Evolutionary conservation across 2,329 filamentous ascomycete species (phyloP).

Genomic region (Apiospora aurea): DNA sequence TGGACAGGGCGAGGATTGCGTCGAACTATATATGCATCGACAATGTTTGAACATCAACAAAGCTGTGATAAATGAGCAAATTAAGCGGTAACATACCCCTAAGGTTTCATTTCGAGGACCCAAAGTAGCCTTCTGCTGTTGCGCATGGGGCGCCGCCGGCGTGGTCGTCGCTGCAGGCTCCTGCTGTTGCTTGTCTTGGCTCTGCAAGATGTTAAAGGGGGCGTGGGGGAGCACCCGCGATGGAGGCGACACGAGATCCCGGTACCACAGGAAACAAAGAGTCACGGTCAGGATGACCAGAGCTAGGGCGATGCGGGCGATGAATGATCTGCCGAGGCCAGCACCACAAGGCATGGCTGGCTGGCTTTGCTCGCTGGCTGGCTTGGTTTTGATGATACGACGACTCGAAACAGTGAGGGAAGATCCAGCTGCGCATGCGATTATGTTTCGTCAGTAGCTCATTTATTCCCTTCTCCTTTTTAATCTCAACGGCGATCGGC

Average conservation of each 20-base stretch:
- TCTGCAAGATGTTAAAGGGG: neutral
- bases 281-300: neutral
- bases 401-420: neutral
- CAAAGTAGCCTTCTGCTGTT: neutral
- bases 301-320: slow-evolving; percentile 6
- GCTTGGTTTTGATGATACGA: neutral
- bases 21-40: neutral
- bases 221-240: neutral
- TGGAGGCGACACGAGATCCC: neutral
- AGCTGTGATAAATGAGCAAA: neutral
- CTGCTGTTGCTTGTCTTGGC: neutral
- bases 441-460: neutral
- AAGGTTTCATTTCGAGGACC: neutral
- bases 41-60: neutral
- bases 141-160: neutral
- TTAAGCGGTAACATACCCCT: neutral
- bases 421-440: neutral
- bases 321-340: neutral
- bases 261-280: neutral
- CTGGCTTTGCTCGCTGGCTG: neutral
- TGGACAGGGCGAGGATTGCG: neutral
- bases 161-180: neutral
- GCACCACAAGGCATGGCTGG: slow-evolving; percentile 4
- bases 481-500: neutral
- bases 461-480: slow-evolving; percentile 7